Percentiles rank a stretch among this genome's conserved stretches.
phyloP scores from a whole-genome alignment of 2,329 filamentous ascomycete genomes.

The Neopestalotiopsis clavispora region DNA sequence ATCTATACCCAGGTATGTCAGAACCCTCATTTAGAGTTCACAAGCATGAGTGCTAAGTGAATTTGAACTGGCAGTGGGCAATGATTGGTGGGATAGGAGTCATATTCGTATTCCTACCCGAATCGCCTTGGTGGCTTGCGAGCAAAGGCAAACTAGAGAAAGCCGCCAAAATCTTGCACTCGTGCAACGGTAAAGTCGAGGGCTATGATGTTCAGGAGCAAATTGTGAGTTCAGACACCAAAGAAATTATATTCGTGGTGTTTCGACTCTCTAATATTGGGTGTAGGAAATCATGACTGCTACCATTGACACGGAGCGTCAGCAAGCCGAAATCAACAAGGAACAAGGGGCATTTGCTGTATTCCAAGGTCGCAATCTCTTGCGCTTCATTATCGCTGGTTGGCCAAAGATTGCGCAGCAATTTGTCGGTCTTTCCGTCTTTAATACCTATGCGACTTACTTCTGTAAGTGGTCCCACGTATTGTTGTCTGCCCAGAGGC shows the following conservation, averaged over 20 bases:
- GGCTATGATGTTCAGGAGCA: constrained; percentile 9
- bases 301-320: constrained; percentile 1
- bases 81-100: constrained; percentile 23
- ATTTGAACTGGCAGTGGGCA: neutral
- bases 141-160: constrained; percentile 35
- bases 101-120: constrained; percentile 63
- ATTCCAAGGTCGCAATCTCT: constrained; percentile 10
- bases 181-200: neutral
- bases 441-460: constrained; percentile 14
- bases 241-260: neutral
- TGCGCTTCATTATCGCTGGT: constrained; percentile 9
- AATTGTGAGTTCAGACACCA: neutral
- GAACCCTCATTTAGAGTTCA: neutral
- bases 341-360: constrained; percentile 7
- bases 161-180: constrained; percentile 28
- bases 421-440: constrained; percentile 10
- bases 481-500: neutral
- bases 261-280: neutral
- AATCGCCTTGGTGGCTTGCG: constrained; percentile 69
- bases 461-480: neutral
- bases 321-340: constrained; percentile 6
- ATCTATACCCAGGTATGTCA: constrained; percentile 12
- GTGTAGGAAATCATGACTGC: constrained; percentile 14
- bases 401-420: constrained; percentile 15
- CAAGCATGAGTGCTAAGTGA: neutral